Evolutionary conservation across 495 filamentous ascomycete species (phyloP).

Genomic region (Clavariopsis aquatica): DNA sequence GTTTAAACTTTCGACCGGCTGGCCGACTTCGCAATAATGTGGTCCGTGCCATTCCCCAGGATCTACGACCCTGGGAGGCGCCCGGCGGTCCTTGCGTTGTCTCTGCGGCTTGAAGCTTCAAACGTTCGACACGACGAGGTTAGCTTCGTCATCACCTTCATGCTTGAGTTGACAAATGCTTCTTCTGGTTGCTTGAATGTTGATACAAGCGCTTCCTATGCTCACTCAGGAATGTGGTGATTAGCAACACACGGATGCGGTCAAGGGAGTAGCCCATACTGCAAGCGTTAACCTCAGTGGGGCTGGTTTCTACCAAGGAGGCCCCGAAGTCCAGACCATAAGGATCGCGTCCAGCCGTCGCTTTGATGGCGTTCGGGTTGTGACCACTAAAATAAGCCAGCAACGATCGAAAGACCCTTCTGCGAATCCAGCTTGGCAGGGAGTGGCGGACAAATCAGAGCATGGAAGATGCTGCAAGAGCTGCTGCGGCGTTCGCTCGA

Average conservation of each 20-base stretch:
- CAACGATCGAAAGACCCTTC: conserved; percentile 21
- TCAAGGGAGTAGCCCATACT: neutral
- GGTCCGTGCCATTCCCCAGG: conserved; percentile 21
- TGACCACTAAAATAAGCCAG: conserved; percentile 16
- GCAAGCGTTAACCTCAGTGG: conserved; percentile 2
- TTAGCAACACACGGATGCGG: conserved; percentile 1
- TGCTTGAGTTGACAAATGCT: conserved; percentile 14
- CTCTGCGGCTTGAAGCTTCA: conserved; percentile 26
- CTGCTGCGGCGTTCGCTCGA: conserved; percentile 20
- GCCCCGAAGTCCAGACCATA: conserved; percentile 17
- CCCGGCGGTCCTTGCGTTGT: conserved; percentile 19
- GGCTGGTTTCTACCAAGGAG: conserved; percentile 9
- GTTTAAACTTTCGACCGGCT: conserved; percentile 1
- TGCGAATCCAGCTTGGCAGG: conserved; percentile 19
- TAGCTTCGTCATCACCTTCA: conserved; percentile 22
- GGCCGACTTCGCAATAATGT: neutral
- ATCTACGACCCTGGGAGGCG: conserved; percentile 21
- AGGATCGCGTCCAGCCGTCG: conserved; percentile 24
- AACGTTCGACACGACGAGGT: conserved; percentile 24
- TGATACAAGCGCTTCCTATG: neutral
- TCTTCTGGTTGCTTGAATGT: neutral
- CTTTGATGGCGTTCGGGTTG: conserved; percentile 28
- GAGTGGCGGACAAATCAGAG: conserved; percentile 15
- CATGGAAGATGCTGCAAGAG: conserved; percentile 14
- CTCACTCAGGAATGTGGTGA: neutral